These are phyloP conservation scores for Blastobotrys persicus DNA, from an alignment of 1,139 yeast species.

Conservation along the genomic window DNA sequence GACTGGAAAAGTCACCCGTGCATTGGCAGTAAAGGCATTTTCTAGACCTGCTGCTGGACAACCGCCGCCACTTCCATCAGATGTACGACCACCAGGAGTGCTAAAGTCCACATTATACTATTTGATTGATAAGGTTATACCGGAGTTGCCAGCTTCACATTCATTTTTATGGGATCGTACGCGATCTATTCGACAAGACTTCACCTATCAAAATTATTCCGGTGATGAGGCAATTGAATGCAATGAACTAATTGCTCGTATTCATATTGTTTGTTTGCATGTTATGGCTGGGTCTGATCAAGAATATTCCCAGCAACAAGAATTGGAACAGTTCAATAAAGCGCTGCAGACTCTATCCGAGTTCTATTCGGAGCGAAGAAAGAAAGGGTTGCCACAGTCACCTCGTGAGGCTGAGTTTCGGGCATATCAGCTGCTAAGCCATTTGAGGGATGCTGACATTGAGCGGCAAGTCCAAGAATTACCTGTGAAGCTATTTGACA, in stretches of 20 bases:
- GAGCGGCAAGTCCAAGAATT: conserved; percentile 72
- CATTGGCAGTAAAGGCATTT: conserved; percentile 82
- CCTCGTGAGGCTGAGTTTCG: conserved; percentile 94
- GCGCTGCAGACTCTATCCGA: conserved; percentile 87
- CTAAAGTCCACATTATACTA: conserved; percentile 65
- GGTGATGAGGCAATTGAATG: conserved; percentile 95
- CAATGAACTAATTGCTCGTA: conserved; percentile 86
- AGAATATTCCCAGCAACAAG: conserved; percentile 92
- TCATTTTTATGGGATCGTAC: conserved; percentile 98
- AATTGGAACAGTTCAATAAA: conserved; percentile 89
- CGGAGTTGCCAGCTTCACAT: conserved; percentile 76
- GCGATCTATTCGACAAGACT: conserved; percentile 95
- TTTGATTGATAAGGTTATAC: conserved; percentile 60
- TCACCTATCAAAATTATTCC: conserved; percentile 88
- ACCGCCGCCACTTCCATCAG: conserved; percentile 96
- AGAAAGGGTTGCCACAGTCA: conserved; percentile 57
- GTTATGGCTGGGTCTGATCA: conserved; percentile 72
- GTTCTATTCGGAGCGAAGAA: conserved; percentile 77
- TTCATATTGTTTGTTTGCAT: conserved; percentile 80
- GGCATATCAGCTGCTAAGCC: conserved; percentile 79
- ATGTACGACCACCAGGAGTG: conserved; percentile 88
- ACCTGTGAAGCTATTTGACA: conserved; percentile 55
- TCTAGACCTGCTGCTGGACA: conserved; percentile 98
- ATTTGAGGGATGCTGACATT: conserved; percentile 78
- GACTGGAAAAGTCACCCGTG: conserved; percentile 61